These are phyloP conservation scores for Halteria grandinella DNA, from an alignment of 73 alveolate genomes.

Conservation along the genomic window DNA sequence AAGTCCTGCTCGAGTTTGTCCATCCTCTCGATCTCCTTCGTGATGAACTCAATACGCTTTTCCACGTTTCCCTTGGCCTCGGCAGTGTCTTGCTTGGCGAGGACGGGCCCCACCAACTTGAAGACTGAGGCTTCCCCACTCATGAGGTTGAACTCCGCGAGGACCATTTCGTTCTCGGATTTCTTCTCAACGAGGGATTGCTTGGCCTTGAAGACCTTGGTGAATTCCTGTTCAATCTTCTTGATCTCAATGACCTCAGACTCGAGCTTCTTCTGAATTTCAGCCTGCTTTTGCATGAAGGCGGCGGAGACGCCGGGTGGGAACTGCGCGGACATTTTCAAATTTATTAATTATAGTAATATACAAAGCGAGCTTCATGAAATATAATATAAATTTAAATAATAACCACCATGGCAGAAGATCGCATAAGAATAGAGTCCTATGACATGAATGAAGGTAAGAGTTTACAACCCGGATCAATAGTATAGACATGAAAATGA, in stretches of 20 bases:
- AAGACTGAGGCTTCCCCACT: conserved; percentile 69
- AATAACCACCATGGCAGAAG: conserved; percentile 17
- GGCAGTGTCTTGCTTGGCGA: conserved; percentile 71
- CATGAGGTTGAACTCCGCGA: conserved; percentile 62
- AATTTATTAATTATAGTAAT: not conserved
- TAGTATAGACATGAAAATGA: conserved; percentile 43
- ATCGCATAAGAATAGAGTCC: conserved; percentile 22
- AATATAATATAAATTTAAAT: not conserved
- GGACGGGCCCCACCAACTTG: conserved; percentile 88
- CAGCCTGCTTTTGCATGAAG: not conserved
- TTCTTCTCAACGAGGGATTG: conserved; percentile 65
- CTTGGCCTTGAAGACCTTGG: conserved; percentile 48
- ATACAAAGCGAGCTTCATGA: no score
- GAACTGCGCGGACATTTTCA: not conserved
- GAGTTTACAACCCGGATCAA: not conserved
- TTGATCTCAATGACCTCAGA: conserved; percentile 61
- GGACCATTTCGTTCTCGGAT: conserved; percentile 84
- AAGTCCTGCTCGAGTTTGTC: conserved; percentile 66
- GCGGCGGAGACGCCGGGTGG: not conserved
- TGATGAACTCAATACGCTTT: conserved; percentile 80
- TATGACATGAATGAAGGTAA: conserved; percentile 56
- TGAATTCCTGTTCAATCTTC: conserved; percentile 59
- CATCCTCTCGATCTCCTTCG: conserved; percentile 75
- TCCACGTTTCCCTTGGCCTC: conserved; percentile 88
- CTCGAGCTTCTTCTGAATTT: conserved; percentile 26